Percentiles rank a stretch among this genome's conserved stretches.
Conservation (phyloP, 1,139 yeast species). For the Martiniozyma asiatica region DNA sequence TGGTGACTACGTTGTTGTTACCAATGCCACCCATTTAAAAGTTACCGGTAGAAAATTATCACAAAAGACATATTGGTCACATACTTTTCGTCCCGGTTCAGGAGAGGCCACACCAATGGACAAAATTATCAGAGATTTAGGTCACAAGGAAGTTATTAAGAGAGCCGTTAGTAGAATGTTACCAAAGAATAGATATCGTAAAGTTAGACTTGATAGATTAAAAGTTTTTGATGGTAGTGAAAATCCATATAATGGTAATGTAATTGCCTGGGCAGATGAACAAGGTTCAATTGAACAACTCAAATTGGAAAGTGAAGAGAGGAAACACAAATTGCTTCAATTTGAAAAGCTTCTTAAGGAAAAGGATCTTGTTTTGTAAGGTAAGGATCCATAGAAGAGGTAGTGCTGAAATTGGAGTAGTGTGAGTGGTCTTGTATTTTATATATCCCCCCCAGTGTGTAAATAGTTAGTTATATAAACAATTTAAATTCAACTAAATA, state of each 20-base stretch:
- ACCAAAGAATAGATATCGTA: conserved; percentile 80
- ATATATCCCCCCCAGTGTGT: not conserved
- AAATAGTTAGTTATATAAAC: not conserved
- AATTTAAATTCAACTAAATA: too few relatives aligned
- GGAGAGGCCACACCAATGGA: conserved; percentile 77
- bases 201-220: conserved; percentile 68
- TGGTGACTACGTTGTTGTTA: conserved; percentile 95
- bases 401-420: conserved; percentile 1
- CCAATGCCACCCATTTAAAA: conserved; percentile 74
- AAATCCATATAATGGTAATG: conserved; percentile 74
- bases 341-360: conserved; percentile 16
- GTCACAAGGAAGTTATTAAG: conserved; percentile 68
- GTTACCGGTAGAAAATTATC: conserved; percentile 75
- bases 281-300: conserved; percentile 38
- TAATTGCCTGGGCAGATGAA: conserved; percentile 81
- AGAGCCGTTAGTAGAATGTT: conserved; percentile 94
- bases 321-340: conserved; percentile 22
- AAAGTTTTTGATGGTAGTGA: conserved; percentile 81
- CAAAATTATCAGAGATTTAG: conserved; percentile 63
- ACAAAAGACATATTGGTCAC: conserved; percentile 84
- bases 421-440: not conserved
- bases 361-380: too few relatives aligned
- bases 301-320: conserved; percentile 27
- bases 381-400: conserved; percentile 1
- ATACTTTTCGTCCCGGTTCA: conserved; percentile 84